Conservation (phyloP, 768 basidiomycete genomes). For the Boletellus emodensis region DNA sequence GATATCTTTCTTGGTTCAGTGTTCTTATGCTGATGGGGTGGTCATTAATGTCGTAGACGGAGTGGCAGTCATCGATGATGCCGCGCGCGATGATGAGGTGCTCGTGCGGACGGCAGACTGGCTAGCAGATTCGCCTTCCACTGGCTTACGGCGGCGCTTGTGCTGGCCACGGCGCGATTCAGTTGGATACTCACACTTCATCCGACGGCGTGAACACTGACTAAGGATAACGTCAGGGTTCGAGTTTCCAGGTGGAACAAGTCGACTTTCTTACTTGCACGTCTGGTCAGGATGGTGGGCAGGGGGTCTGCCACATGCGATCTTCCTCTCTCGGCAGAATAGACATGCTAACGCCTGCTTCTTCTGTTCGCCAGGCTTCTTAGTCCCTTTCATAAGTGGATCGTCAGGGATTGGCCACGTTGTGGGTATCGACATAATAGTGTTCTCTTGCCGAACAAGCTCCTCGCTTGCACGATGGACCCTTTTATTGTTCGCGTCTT, state of each 20-base stretch:
- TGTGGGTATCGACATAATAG: conserved; percentile 21
- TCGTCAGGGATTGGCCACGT: conserved; percentile 35
- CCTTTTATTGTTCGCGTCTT: conserved; percentile 27
- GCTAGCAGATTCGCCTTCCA: conserved; percentile 22
- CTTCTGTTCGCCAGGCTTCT: conserved; percentile 37
- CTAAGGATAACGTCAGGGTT: conserved; percentile 29
- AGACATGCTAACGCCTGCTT: conserved; percentile 46
- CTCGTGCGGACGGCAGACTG: conserved; percentile 22
- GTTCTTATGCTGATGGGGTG: conserved; percentile 18
- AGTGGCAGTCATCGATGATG: conserved; percentile 12
- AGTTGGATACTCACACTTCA: conserved; percentile 46
- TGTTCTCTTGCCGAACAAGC: conserved; percentile 27
- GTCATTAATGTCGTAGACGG: conserved; percentile 23
- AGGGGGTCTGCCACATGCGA: conserved; percentile 44
- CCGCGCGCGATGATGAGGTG: conserved; percentile 11
- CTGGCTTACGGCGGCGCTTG: conserved; percentile 34
- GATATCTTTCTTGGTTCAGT: conserved; percentile 2
- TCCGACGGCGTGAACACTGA: conserved; percentile 45
- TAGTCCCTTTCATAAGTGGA: conserved; percentile 28
- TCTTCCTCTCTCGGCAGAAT: conserved; percentile 50
- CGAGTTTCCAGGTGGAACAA: conserved; percentile 2
- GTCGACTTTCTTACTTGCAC: conserved; percentile 42
- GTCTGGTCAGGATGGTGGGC: conserved; percentile 35
- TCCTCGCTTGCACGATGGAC: conserved; percentile 27
- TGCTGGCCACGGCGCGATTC: conserved; percentile 48